Percentiles rank a stretch among this genome's conserved stretches.
These are phyloP conservation scores for Allantophomopsis cytisporea DNA, from an alignment of 2,329 filamentous ascomycete genomes.

Conservation along the genomic window DNA sequence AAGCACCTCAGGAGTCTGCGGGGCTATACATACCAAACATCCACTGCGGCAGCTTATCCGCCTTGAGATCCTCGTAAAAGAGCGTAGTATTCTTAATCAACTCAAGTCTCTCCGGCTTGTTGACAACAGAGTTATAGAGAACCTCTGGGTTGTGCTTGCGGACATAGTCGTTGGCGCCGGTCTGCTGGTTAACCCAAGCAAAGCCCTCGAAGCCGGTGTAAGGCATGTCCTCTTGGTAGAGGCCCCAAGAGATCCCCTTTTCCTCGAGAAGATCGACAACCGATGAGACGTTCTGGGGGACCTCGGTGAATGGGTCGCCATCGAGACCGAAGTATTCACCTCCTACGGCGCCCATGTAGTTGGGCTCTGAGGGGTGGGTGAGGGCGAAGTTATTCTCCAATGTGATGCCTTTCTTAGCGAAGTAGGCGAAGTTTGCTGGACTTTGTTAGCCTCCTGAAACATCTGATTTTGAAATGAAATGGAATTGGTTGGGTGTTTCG, in stretches of 20 bases:
- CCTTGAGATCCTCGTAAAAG: conserved; percentile 54
- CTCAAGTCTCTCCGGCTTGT: conserved; percentile 42
- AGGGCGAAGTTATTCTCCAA: conserved; percentile 45
- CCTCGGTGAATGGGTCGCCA: conserved; percentile 48
- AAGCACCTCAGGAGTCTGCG: no score
- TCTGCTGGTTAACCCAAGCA: conserved; percentile 49
- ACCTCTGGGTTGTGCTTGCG: conserved; percentile 67
- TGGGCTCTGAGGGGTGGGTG: conserved; percentile 64
- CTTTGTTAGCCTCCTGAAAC: not conserved
- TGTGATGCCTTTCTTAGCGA: conserved; percentile 47
- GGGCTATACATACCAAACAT: conserved; percentile 40
- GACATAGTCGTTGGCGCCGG: conserved; percentile 61
- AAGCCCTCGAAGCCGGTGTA: conserved; percentile 59
- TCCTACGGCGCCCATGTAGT: conserved; percentile 55
- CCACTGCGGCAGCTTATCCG: conserved; percentile 54
- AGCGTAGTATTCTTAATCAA: conserved; percentile 62
- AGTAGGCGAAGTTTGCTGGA: conserved; percentile 36
- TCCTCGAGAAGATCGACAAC: conserved; percentile 56
- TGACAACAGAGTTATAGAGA: conserved; percentile 51
- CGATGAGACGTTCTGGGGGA: conserved; percentile 48
- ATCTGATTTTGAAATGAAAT: conserved; percentile 4
- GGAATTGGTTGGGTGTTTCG: no score
- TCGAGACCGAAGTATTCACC: conserved; percentile 65
- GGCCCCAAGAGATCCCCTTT: conserved; percentile 50
- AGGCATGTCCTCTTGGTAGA: conserved; percentile 70